Evolutionary conservation across 2,329 filamentous ascomycete species (phyloP).

Genomic region (Penicillium verrucosum): DNA sequence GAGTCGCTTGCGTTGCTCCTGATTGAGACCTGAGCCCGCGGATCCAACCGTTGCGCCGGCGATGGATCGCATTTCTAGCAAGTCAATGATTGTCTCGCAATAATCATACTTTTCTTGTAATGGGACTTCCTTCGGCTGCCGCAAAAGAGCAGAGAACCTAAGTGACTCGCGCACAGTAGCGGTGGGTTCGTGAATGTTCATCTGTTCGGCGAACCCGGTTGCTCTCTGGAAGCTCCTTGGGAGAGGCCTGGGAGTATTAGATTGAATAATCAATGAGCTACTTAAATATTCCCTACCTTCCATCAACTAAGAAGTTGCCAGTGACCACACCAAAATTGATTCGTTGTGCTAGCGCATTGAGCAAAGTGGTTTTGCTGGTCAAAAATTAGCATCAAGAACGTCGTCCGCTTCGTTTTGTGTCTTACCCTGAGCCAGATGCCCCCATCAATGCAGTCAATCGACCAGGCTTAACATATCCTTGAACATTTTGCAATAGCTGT

Average conservation of each 20-base stretch:
- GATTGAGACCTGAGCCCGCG: slow-evolving; percentile 58
- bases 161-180: slow-evolving; percentile 65
- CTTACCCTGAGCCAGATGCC: slow-evolving; percentile 58
- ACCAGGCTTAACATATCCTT: slow-evolving; percentile 73
- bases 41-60: slow-evolving; percentile 63
- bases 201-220: slow-evolving; percentile 59
- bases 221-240: slow-evolving; percentile 52
- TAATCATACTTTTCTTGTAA: slow-evolving; percentile 64
- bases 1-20: slow-evolving; percentile 65
- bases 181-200: slow-evolving; percentile 65
- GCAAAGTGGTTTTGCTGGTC: slow-evolving; percentile 48
- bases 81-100: slow-evolving; percentile 64
- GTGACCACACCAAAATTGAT: slow-evolving; percentile 45
- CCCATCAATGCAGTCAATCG: slow-evolving; percentile 79
- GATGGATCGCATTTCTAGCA: slow-evolving; percentile 66
- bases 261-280: neutral
- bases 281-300: slow-evolving; percentile 31
- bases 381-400: neutral
- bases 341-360: slow-evolving; percentile 47
- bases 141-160: slow-evolving; percentile 62
- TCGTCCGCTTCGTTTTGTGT: neutral
- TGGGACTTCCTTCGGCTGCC: slow-evolving; percentile 58
- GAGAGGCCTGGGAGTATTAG: slow-evolving; percentile 32
- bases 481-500: slow-evolving; percentile 57
- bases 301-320: slow-evolving; percentile 47